Evolutionary conservation across 2,329 filamentous ascomycete species (phyloP), one percentile per base, ranked within the genome.

Genomic region (Rasamsonia emersonii): DNA sequence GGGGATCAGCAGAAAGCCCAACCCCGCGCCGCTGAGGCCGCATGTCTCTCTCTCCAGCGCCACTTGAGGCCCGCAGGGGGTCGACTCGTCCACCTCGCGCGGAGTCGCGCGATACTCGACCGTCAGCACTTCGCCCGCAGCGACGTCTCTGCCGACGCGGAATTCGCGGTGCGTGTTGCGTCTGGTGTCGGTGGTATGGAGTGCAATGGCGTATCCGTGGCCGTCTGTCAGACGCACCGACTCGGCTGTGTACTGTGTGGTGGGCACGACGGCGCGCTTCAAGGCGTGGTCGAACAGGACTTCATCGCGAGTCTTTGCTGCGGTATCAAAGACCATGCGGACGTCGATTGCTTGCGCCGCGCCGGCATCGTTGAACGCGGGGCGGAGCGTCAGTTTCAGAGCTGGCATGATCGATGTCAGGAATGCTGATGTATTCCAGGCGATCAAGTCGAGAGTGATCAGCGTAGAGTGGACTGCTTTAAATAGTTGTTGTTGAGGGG

Each of bases 121-220:
- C 4, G 16, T 26, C 17, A 26, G 5, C 27, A 8, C 17, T 18
- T 32, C 30, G 9, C 23, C 24, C 3, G 8, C 9, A 1, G 18
- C 17, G 11, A 33, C 8, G 9, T 33, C 24, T 27, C 18, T 9
- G 9, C 20, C 24, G 9, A 33, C 17, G 11, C 9, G 13, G 9
- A 20, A 27, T 17, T 27, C 30, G 9, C 30, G 24, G 13, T 21
- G 11, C 3, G 30, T 33, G 13, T n/a, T 33, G 4, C 17, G 17
- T 33, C 28, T 27, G 4, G 23, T 27, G 11, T 27, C 30, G n/a
- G 23, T 18, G 23, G 30, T 20, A 21, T 33, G 28, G 18, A 27
- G 9, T 6, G 9, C 11, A 14, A 33, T 27, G 11, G 9, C 4
- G n/a, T 13, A 17, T 5, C 21, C 14, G 13, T 27, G 16, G 10